These are phyloP conservation scores for Ogataea parapolymorpha DNA, from an alignment of 805 yeast genomes.

Conservation along the genomic window DNA sequence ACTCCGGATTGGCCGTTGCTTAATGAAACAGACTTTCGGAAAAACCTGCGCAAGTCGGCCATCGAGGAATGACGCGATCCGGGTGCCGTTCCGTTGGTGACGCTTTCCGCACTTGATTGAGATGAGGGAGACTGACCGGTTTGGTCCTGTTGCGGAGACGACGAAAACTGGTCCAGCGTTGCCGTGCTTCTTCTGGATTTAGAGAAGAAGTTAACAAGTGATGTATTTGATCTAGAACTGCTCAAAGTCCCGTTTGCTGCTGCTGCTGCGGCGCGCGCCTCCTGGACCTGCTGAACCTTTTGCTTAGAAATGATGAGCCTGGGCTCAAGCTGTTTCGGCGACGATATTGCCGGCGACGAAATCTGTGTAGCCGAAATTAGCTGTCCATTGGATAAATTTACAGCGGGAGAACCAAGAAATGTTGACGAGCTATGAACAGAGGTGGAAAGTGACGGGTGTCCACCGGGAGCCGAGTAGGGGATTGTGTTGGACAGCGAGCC, in stretches of 20 bases:
- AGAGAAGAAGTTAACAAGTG: conserved; percentile 49
- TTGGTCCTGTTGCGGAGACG: conserved; percentile 36
- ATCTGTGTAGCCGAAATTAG: conserved; percentile 60
- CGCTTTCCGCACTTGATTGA: conserved; percentile 29
- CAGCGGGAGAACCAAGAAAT: conserved; percentile 6
- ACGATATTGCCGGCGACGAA: conserved; percentile 64
- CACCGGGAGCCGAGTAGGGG: conserved; percentile 73
- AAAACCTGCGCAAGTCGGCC: conserved; percentile 73
- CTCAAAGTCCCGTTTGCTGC: conserved; percentile 11
- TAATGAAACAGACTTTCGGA: conserved; percentile 44
- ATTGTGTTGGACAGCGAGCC: conserved; percentile 55
- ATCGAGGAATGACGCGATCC: conserved; percentile 69
- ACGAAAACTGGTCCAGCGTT: conserved; percentile 26
- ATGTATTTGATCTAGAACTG: conserved; percentile 39
- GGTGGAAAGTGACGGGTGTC: conserved; percentile 36
- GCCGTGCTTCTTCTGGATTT: conserved; percentile 41
- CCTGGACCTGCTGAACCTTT: conserved; percentile 56
- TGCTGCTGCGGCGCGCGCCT: conserved; percentile 36
- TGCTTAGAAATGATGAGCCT: conserved; percentile 82
- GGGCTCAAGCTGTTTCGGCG: conserved; percentile 67
- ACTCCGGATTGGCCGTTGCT: conserved; percentile 17
- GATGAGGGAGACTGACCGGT: conserved; percentile 31
- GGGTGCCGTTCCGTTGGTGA: conserved; percentile 26
- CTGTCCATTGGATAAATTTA: conserved; percentile 52
- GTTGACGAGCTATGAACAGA: conserved; percentile 8